phyloP scores from a whole-genome alignment of 1,284 basidiomycete species.

The Coniferiporia sulphurascens region DNA sequence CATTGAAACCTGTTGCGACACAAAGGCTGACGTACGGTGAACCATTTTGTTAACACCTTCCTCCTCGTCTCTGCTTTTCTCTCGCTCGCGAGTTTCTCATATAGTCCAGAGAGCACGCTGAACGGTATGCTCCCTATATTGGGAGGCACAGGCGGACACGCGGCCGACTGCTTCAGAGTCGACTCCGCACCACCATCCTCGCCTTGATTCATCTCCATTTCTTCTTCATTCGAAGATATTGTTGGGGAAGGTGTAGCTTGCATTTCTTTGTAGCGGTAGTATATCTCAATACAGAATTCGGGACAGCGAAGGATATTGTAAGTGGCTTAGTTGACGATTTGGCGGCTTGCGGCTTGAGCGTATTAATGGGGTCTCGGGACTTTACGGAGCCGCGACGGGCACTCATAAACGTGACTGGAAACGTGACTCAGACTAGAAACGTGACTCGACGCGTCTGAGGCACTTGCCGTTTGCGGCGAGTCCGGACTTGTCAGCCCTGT shows the following conservation, averaged over 20 bases:
- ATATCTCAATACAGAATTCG: background rate
- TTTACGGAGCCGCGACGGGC: too few relatives aligned
- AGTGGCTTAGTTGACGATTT: too few relatives aligned
- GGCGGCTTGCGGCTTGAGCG: too few relatives aligned
- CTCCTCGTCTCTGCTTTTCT: slow-evolving; percentile 65
- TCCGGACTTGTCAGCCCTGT: background rate
- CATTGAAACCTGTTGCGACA: background rate
- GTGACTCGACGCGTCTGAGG: background rate
- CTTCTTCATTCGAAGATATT: background rate
- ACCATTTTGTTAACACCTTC: slow-evolving; percentile 63
- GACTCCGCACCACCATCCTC: too few relatives aligned
- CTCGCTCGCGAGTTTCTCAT: slow-evolving; percentile 64
- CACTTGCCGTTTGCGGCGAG: background rate
- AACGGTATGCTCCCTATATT: slow-evolving; percentile 67
- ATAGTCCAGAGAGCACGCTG: slow-evolving; percentile 56
- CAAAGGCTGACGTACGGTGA: slow-evolving; percentile 54
- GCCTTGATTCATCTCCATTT: background rate
- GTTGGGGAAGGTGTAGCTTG: slow-evolving; percentile 9
- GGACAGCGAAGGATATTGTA: too few relatives aligned
- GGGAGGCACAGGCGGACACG: slow-evolving; percentile 50
- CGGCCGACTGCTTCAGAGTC: background rate
- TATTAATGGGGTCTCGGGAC: too few relatives aligned
- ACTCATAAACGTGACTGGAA: background rate
- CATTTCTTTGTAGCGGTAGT: background rate
- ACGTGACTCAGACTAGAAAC: too few relatives aligned